Evolutionary conservation across 495 filamentous ascomycete species (phyloP).

Genomic region (Trichodelitschia bisporula): DNA sequence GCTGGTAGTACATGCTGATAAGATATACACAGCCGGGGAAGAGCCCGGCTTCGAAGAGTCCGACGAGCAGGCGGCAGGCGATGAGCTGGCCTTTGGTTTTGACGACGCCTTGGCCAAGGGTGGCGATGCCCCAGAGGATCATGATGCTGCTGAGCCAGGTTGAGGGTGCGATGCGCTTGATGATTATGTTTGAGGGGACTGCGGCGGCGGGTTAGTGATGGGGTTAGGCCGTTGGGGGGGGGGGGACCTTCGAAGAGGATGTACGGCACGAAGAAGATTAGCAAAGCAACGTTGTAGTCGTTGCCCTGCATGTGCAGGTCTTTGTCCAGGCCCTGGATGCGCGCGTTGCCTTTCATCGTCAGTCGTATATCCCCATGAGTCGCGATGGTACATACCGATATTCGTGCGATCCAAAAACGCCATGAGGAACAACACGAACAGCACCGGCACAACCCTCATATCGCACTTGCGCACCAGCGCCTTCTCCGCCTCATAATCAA

Average conservation of each 20-base stretch:
- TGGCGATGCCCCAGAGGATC: conserved; percentile 1
- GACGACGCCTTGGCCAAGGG: conserved; percentile 1
- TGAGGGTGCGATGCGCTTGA: conserved; percentile 1
- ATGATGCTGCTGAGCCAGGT: not conserved
- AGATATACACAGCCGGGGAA: conserved; percentile 21
- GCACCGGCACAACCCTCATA: conserved; percentile 24
- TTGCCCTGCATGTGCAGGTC: conserved; percentile 1
- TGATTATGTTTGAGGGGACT: conserved; percentile 3
- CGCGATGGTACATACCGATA: not conserved
- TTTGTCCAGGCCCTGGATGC: not conserved
- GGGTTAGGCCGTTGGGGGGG: not conserved
- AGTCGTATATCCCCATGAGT: not conserved
- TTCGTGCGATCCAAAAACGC: not conserved
- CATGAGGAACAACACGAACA: conserved; percentile 16
- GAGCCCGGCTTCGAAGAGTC: conserved; percentile 5
- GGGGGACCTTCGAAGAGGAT: conserved; percentile 2
- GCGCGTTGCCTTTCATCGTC: not conserved
- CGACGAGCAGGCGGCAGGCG: conserved; percentile 1
- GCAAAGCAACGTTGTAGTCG: conserved; percentile 1
- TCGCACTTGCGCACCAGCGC: conserved; percentile 30
- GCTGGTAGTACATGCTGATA: conserved; percentile 36
- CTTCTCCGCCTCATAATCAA: conserved; percentile 16
- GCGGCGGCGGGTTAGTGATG: not conserved
- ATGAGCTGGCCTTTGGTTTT: not conserved
- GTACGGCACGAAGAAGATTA: conserved; percentile 1